Evolutionary conservation across 1,139 yeast species (phyloP).

Genomic region (Blastobotrys elegans): DNA sequence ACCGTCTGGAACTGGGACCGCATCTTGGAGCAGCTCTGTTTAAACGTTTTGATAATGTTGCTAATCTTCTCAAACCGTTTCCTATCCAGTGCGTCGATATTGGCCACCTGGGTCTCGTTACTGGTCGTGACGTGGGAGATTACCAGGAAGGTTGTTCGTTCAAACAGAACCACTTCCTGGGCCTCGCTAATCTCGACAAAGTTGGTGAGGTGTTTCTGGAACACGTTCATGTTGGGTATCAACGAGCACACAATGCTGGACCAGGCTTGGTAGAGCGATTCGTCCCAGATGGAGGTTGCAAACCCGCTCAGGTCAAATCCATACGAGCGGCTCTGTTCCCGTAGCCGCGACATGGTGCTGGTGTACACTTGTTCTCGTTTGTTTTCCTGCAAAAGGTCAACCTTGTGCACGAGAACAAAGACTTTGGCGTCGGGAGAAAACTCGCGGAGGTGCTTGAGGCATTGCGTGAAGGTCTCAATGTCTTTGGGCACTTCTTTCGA

Average conservation of each 20-base stretch:
- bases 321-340: constrained; percentile 70
- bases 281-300: constrained; percentile 98
- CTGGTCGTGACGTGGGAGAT: constrained; percentile 51
- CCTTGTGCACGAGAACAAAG: constrained; percentile 86
- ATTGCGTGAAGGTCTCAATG: constrained; percentile 83
- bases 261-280: constrained; percentile 95
- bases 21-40: constrained; percentile 85
- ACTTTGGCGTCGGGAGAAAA: constrained; percentile 90
- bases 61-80: constrained; percentile 92
- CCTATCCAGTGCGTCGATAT: constrained; percentile 52
- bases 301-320: constrained; percentile 81
- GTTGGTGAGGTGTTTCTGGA: constrained; percentile 70
- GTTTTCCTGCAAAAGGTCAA: constrained; percentile 90
- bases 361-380: constrained; percentile 78
- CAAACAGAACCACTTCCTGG: constrained; percentile 86
- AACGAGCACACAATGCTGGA: constrained; percentile 90
- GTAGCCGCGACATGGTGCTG: constrained; percentile 78
- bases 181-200: constrained; percentile 77
- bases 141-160: constrained; percentile 87
- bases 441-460: constrained; percentile 74
- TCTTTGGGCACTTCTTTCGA: constrained; percentile 89
- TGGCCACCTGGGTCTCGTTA: constrained; percentile 8
- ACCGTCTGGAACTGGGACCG: constrained; percentile 79
- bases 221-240: constrained; percentile 83
- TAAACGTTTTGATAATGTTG: constrained; percentile 88